Evolutionary conservation across 352 stramenopile genomes (phyloP).

Genomic region (Globisporangium iwayamae): DNA sequence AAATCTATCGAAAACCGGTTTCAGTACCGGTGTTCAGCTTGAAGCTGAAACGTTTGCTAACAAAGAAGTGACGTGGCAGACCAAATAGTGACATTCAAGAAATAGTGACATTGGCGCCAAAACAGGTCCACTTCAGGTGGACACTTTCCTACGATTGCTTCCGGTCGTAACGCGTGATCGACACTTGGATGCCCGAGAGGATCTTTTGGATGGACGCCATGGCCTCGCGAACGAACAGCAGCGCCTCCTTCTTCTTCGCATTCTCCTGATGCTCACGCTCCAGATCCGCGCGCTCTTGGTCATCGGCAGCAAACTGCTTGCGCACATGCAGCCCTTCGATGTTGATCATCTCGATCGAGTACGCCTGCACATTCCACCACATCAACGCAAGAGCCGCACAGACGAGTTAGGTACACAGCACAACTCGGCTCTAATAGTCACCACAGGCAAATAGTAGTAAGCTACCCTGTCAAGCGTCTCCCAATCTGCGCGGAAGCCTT

Average conservation of each 20-base stretch:
- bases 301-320: slow-evolving; percentile 20
- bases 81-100: not conserved
- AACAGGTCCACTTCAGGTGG: not conserved
- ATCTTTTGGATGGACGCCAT: slow-evolving; percentile 51
- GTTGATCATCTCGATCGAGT: slow-evolving; percentile 51
- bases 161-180: slow-evolving; percentile 33
- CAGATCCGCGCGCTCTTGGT: slow-evolving; percentile 17
- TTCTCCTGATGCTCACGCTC: slow-evolving; percentile 24
- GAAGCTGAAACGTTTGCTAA: not conserved
- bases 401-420: too few relatives aligned
- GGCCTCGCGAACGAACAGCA: slow-evolving; percentile 40
- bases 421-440: too few relatives aligned
- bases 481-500: slow-evolving; percentile 49
- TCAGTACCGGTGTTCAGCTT: not conserved
- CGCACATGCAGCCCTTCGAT: slow-evolving; percentile 41
- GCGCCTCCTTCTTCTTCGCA: slow-evolving; percentile 28
- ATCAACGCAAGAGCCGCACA: too few relatives aligned
- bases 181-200: slow-evolving; percentile 33
- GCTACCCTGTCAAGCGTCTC: slow-evolving; percentile 65
- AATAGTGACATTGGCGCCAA: not conserved
- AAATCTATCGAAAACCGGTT: not conserved
- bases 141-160: slow-evolving; percentile 17
- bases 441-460: not conserved
- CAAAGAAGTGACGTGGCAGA: not conserved
- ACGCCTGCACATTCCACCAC: slow-evolving; percentile 21